phyloP scores from a whole-genome alignment of 2,329 filamentous ascomycete species.

The Xylariaceae sp. region DNA sequence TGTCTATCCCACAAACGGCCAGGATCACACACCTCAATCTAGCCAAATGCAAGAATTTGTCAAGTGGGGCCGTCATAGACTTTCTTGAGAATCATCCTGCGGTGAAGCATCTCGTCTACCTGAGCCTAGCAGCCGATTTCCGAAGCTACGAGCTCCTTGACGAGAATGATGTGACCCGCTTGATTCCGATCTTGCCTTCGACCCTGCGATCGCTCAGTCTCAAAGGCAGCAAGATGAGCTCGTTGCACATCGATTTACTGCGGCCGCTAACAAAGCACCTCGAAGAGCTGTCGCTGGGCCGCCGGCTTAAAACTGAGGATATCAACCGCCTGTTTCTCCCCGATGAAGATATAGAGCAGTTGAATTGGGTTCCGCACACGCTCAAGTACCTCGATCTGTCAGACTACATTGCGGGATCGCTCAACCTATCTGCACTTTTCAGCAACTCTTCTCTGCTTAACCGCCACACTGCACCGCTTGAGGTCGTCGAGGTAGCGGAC shows the following conservation, averaged over 20 bases:
- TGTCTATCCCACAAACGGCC: conserved; percentile 67
- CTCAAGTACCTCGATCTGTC: conserved; percentile 75
- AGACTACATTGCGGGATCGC: conserved; percentile 60
- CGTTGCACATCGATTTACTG: conserved; percentile 60
- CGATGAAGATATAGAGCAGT: conserved; percentile 38
- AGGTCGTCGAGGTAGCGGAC: conserved; percentile 71
- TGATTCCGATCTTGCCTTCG: conserved; percentile 62
- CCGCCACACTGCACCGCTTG: conserved; percentile 60
- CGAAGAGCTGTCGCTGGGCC: conserved; percentile 71
- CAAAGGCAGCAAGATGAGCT: conserved; percentile 67
- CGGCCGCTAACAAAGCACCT: conserved; percentile 64
- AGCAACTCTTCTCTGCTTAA: conserved; percentile 54
- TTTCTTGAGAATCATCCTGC: conserved; percentile 70
- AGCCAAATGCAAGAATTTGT: conserved; percentile 68
- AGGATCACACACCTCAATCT: conserved; percentile 73
- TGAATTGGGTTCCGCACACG: conserved; percentile 51
- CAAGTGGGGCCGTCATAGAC: conserved; percentile 61
- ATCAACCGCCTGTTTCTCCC: conserved; percentile 61
- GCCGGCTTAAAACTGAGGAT: conserved; percentile 61
- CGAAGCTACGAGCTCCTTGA: conserved; percentile 68
- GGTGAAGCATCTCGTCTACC: conserved; percentile 60
- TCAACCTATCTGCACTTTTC: conserved; percentile 54
- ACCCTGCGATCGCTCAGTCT: conserved; percentile 71
- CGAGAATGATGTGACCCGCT: conserved; percentile 57
- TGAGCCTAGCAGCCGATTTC: conserved; percentile 70